Evolutionary conservation across 495 filamentous ascomycete genomes (phyloP).

Genomic region (Friedmanniomyces endolithicus): DNA sequence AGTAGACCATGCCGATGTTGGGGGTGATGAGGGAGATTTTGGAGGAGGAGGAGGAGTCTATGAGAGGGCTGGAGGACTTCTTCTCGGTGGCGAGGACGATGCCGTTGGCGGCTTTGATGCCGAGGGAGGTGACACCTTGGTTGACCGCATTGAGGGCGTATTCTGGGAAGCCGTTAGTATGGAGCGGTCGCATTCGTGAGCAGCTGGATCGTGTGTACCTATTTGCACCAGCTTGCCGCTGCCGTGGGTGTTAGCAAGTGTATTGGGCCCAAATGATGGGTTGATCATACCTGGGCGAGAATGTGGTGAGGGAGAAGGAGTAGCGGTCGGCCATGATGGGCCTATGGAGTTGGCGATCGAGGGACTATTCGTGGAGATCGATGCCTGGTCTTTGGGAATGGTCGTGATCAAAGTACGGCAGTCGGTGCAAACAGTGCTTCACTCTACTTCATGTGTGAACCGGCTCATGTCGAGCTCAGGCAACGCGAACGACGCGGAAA

Average conservation of each 20-base stretch:
- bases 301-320: constrained; percentile 97
- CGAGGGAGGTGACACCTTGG: constrained; percentile 93
- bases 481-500: not conserved
- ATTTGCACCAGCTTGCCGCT: constrained; percentile 91
- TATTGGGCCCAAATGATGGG: not conserved
- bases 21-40: constrained; percentile 97
- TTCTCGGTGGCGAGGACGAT: constrained; percentile 99
- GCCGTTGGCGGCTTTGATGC: constrained; percentile 98
- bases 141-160: constrained; percentile 99
- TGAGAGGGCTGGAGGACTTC: constrained; percentile 94
- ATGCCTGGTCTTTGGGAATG: too few species aligned
- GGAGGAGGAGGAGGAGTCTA: constrained; percentile 83
- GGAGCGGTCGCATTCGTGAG: not conserved
- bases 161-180: constrained; percentile 43
- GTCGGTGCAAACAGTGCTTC: too few species aligned
- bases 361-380: not conserved
- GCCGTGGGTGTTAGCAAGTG: constrained; percentile 36
- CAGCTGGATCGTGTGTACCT: constrained; percentile 34
- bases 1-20: constrained; percentile 99
- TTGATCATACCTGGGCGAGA: constrained; percentile 81
- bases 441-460: too few species aligned
- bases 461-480: too few species aligned
- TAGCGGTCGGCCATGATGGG: constrained; percentile 89
- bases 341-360: not conserved
- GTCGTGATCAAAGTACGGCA: too few species aligned